A percentile compares a stretch with the other conserved stretches of the same genome.
These are phyloP conservation scores for Apiospora pterosperma DNA, from an alignment of 2,329 filamentous ascomycete genomes.

Conservation along the genomic window DNA sequence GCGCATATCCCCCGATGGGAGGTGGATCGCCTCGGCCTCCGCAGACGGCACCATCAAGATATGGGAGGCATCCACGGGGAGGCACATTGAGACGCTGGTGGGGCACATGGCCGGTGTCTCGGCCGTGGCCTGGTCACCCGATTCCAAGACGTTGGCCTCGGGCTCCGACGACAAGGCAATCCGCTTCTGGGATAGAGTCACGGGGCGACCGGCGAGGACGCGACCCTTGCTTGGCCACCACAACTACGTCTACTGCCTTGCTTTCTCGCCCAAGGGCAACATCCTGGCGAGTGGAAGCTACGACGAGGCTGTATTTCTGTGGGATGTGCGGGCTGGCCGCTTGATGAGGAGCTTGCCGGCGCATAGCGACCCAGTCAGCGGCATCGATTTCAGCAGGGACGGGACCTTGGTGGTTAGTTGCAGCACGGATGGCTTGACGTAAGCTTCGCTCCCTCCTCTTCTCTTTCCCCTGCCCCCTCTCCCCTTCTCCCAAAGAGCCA, in stretches of 20 bases:
- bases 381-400: constrained; percentile 89
- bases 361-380: constrained; percentile 90
- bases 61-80: constrained; percentile 78
- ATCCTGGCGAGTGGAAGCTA: constrained; percentile 94
- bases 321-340: constrained; percentile 86
- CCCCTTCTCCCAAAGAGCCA: background rate
- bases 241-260: constrained; percentile 91
- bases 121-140: constrained; percentile 90
- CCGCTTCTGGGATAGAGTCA: constrained; percentile 79
- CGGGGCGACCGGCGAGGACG: constrained; percentile 51
- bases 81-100: constrained; percentile 82
- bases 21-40: constrained; percentile 85
- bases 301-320: constrained; percentile 94
- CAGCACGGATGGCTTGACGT: constrained; percentile 86
- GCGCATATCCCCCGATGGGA: constrained; percentile 86
- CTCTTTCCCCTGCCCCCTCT: background rate
- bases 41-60: constrained; percentile 89
- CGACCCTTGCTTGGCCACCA: constrained; percentile 78
- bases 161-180: constrained; percentile 97
- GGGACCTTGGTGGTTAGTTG: constrained; percentile 91
- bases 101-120: constrained; percentile 92
- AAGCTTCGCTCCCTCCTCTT: constrained; percentile 28
- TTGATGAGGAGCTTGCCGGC: constrained; percentile 90
- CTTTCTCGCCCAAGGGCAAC: constrained; percentile 97
- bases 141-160: constrained; percentile 81